phyloP scores from a whole-genome alignment of 352 stramenopile species.

The Phytophthora pini region DNA sequence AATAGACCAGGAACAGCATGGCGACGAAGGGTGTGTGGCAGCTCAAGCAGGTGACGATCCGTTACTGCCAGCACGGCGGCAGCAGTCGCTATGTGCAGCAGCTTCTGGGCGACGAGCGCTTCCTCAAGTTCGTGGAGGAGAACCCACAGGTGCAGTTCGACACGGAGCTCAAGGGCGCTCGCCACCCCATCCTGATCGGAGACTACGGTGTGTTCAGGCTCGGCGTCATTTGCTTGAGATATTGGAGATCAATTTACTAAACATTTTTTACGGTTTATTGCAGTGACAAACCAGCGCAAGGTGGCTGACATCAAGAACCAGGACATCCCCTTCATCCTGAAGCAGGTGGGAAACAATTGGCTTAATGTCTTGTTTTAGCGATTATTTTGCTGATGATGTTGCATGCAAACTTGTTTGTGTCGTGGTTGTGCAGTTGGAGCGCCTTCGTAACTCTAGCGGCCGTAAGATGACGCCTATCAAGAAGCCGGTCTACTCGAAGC shows the following conservation, averaged over 20 bases:
- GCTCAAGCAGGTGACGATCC: slow-evolving; percentile 81
- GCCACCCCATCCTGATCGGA: slow-evolving; percentile 82
- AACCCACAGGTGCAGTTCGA: slow-evolving; percentile 88
- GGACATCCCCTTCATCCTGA: slow-evolving; percentile 83
- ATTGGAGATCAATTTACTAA: neutral
- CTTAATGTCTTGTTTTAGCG: neutral
- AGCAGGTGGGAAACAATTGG: slow-evolving; percentile 56
- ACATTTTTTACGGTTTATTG: neutral
- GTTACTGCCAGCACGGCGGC: slow-evolving; percentile 80
- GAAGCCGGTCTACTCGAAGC: slow-evolving; percentile 82
- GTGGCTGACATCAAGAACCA: slow-evolving; percentile 91
- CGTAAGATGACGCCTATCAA: slow-evolving; percentile 91
- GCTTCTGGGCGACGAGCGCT: slow-evolving; percentile 77
- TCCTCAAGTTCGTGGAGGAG: slow-evolving; percentile 86
- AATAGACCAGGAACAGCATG: slow-evolving; percentile 40
- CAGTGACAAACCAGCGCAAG: slow-evolving; percentile 85
- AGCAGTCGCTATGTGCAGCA: slow-evolving; percentile 82
- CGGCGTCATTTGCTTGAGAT: neutral
- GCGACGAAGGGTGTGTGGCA: slow-evolving; percentile 83
- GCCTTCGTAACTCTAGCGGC: slow-evolving; percentile 85
- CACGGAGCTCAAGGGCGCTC: slow-evolving; percentile 86
- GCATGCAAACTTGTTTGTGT: neutral
- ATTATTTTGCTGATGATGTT: slow-evolving; percentile 4
- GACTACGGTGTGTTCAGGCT: slow-evolving; percentile 70
- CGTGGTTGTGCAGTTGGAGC: slow-evolving; percentile 61